phyloP scores from a whole-genome alignment of 1,284 basidiomycete genomes.

The Volvariella volvacea region DNA sequence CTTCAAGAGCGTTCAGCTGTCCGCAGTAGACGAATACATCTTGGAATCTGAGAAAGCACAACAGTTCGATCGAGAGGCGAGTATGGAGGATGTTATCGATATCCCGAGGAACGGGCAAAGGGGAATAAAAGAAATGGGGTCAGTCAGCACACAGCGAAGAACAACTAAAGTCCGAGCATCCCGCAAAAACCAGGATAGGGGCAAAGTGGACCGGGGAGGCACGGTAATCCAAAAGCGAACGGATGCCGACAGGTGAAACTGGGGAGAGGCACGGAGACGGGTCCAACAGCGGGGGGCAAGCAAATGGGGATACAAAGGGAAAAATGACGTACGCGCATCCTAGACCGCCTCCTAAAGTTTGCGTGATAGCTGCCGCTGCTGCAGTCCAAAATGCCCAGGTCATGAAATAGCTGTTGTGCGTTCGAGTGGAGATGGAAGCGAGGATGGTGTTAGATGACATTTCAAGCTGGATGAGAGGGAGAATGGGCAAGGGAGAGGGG shows the following conservation, averaged over 20 bases:
- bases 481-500: conserved; percentile 11
- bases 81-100: no score
- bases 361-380: conserved; percentile 60
- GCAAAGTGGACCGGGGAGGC: no score
- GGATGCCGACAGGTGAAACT: no score
- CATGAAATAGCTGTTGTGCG: conserved; percentile 40
- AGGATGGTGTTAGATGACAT: not conserved
- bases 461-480: not conserved
- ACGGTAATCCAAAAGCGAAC: no score
- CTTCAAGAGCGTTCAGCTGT: conserved; percentile 56
- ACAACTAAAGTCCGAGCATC: no score
- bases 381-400: conserved; percentile 72
- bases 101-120: no score
- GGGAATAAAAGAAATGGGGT: no score
- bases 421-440: conserved; percentile 1
- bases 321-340: conserved; percentile 49
- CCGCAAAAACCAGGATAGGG: no score
- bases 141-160: no score
- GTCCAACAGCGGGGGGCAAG: no score
- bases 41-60: conserved; percentile 20
- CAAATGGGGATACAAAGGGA: conserved; percentile 2
- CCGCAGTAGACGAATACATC: conserved; percentile 53
- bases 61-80: no score
- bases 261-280: no score
- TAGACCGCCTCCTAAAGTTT: conserved; percentile 55